A percentile compares a stretch with the other conserved stretches of the same genome.
These are phyloP conservation scores for Aureobasidium sp. DNA, from an alignment of 2,329 filamentous ascomycete genomes.

Conservation along the genomic window DNA sequence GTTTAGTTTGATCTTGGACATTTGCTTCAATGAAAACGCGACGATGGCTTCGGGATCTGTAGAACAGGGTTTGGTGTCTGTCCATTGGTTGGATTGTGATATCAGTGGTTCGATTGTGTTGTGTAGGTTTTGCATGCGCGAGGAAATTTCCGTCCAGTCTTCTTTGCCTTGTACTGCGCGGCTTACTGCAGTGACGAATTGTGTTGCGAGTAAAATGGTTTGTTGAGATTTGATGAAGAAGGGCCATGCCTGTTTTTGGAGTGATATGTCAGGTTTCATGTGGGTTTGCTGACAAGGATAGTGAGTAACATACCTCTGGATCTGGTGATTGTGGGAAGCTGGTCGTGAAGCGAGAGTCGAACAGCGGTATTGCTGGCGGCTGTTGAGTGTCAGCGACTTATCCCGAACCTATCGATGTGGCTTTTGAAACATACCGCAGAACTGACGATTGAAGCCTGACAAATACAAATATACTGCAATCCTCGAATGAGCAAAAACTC, in stretches of 20 bases:
- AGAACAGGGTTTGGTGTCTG: constrained; percentile 25
- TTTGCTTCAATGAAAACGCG: constrained; percentile 36
- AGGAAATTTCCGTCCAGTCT: not conserved
- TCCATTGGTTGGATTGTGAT: constrained; percentile 14
- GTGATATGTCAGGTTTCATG: no score
- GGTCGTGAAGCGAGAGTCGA: constrained; percentile 38
- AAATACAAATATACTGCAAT: constrained; percentile 36
- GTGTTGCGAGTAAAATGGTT: constrained; percentile 1
- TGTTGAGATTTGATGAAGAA: constrained; percentile 10
- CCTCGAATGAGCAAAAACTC: no score
- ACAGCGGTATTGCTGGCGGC: constrained; percentile 34
- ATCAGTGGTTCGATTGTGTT: not conserved
- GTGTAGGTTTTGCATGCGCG: constrained; percentile 4
- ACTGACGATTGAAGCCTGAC: constrained; percentile 44
- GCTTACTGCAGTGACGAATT: constrained; percentile 1
- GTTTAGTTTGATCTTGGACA: constrained; percentile 43
- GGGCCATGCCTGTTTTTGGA: not conserved
- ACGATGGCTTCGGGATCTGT: constrained; percentile 34
- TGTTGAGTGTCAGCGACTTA: no score
- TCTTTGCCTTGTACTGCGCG: not conserved
- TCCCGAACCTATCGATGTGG: no score
- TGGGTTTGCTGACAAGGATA: no score
- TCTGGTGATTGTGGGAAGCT: constrained; percentile 13
- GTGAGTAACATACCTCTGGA: not conserved
- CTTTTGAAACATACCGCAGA: constrained; percentile 24